Evolutionary conservation across 257 asterid species (phyloP).

Genomic region (Solanum stenotomum): DNA sequence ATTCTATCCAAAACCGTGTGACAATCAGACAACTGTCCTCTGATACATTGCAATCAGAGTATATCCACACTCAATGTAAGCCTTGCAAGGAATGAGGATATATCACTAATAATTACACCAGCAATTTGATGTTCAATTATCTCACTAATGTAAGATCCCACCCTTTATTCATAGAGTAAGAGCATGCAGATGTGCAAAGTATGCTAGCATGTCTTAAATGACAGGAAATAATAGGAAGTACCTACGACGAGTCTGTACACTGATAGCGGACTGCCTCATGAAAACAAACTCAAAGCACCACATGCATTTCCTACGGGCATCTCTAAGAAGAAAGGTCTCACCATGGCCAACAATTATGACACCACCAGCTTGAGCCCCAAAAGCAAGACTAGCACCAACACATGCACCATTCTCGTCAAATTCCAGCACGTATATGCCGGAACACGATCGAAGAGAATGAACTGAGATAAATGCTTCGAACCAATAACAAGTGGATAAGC

Average conservation of each 20-base stretch:
- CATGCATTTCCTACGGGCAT: neutral
- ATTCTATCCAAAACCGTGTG: neutral
- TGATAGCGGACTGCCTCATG: neutral
- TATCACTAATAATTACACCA: neutral
- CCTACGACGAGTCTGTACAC: neutral
- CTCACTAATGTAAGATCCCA: neutral
- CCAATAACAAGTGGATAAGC: neutral
- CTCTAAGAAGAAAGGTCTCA: neutral
- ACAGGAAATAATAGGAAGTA: neutral
- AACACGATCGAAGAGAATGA: neutral
- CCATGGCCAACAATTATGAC: neutral
- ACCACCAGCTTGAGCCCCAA: neutral
- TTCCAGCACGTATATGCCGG: neutral
- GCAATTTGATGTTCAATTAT: neutral
- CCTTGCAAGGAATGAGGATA: neutral
- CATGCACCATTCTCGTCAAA: neutral
- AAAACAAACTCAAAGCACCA: neutral
- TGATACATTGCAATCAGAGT: neutral
- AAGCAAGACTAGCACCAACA: neutral
- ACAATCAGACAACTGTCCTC: neutral
- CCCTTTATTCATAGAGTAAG: neutral
- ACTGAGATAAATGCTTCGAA: neutral
- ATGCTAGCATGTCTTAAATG: neutral
- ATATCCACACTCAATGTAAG: neutral
- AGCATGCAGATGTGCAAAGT: neutral